Conservation (phyloP, 768 basidiomycete genomes). For the Rhizopogon rudus region DNA sequence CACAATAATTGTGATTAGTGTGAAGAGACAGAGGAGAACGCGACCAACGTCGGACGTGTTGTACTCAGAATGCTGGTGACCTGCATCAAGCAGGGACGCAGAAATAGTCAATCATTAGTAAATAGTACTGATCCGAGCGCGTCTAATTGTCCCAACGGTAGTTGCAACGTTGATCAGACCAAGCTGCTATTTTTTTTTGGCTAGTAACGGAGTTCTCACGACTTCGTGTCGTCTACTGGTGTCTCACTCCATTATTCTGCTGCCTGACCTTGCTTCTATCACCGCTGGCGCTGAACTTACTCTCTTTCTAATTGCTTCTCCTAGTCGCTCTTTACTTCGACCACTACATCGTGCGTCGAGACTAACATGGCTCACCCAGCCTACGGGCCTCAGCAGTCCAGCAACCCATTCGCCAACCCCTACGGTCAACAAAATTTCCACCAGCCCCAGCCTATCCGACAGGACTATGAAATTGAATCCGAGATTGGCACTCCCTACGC, state of each 20-base stretch:
- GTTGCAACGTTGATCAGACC: neutral
- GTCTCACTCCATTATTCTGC: constrained; percentile 14
- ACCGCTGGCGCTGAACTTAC: constrained; percentile 23
- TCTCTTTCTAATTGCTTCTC: constrained; percentile 5
- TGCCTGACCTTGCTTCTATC: constrained; percentile 13
- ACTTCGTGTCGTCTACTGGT: neutral
- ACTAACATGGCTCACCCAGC: constrained; percentile 31
- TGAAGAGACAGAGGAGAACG: neutral
- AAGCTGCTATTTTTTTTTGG: constrained; percentile 2
- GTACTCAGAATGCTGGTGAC: too few species aligned
- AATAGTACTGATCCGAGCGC: neutral
- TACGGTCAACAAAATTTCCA: constrained; percentile 15
- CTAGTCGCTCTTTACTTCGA: constrained; percentile 18
- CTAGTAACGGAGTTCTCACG: constrained; percentile 10
- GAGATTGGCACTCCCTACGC: constrained; percentile 52
- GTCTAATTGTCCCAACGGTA: neutral
- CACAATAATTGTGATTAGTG: too few species aligned
- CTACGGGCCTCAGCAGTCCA: constrained; percentile 31
- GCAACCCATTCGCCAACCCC: constrained; percentile 24
- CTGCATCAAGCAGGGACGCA: neutral
- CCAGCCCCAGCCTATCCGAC: constrained; percentile 26
- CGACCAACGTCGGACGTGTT: neutral
- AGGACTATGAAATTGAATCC: constrained; percentile 43
- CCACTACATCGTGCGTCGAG: neutral
- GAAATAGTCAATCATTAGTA: neutral